A percentile compares a stretch with the other conserved stretches of the same genome.
Conservation (phyloP, 805 yeast species). For the Saccharomyces paradoxus region DNA sequence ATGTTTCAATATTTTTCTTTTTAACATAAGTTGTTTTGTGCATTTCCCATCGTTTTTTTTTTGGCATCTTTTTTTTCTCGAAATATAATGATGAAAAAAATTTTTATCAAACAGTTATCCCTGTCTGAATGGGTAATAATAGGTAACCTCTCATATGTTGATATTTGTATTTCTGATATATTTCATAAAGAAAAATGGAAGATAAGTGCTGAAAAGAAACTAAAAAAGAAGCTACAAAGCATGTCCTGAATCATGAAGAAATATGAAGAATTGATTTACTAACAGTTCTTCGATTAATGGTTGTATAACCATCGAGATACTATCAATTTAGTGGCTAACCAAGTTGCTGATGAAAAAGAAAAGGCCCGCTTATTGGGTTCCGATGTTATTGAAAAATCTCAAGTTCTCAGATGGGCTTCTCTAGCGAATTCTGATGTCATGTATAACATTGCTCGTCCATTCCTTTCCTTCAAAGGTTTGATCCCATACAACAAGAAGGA, state of each 20-base stretch:
- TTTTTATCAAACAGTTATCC: slow-evolving; percentile 30
- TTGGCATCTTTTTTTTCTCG: background rate
- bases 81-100: slow-evolving; percentile 19
- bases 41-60: background rate
- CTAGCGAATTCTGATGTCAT: slow-evolving; percentile 63
- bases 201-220: background rate
- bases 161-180: slow-evolving; percentile 24
- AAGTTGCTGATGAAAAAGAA: slow-evolving; percentile 32
- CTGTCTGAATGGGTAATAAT: slow-evolving; percentile 33
- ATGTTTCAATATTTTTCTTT: slow-evolving; percentile 7
- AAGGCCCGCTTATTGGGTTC: slow-evolving; percentile 49
- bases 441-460: slow-evolving; percentile 37
- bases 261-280: background rate
- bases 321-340: slow-evolving; percentile 8
- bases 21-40: background rate
- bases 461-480: slow-evolving; percentile 52
- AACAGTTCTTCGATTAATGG: slow-evolving; percentile 1
- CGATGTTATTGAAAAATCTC: slow-evolving; percentile 49
- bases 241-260: too few relatives aligned
- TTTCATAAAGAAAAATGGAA: slow-evolving; percentile 22
- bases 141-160: slow-evolving; percentile 29
- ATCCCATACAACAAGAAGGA: slow-evolving; percentile 73
- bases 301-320: background rate
- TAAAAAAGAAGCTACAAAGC: background rate
- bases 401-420: slow-evolving; percentile 68